phyloP scores from a whole-genome alignment of 2,329 filamentous ascomycete species.

The Stachybotrys echinatus region DNA sequence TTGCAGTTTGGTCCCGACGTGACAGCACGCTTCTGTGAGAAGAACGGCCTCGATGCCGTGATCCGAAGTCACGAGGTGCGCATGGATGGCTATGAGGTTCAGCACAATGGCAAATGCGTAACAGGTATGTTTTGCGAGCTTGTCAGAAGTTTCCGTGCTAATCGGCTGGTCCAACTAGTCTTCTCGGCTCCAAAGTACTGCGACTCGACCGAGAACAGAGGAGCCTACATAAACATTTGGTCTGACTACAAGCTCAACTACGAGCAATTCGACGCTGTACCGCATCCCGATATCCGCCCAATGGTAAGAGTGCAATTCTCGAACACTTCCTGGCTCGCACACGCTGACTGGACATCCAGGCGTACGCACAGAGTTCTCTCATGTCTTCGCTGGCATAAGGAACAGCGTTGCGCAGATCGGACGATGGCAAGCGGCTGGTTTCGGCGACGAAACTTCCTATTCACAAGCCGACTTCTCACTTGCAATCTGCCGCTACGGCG shows the following conservation, averaged over 20 bases:
- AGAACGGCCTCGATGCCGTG: slow-evolving; percentile 88
- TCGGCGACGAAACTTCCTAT: background rate
- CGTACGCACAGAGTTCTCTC: slow-evolving; percentile 79
- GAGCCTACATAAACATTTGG: slow-evolving; percentile 95
- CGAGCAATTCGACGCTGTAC: slow-evolving; percentile 92
- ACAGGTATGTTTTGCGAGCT: slow-evolving; percentile 58
- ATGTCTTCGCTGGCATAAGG: slow-evolving; percentile 68
- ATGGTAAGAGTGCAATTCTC: slow-evolving; percentile 54
- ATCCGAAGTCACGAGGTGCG: slow-evolving; percentile 97
- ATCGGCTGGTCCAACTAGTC: slow-evolving; percentile 46
- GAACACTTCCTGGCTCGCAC: background rate
- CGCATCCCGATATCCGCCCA: slow-evolving; percentile 90
- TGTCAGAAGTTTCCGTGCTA: slow-evolving; percentile 7
- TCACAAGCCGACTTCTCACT: background rate
- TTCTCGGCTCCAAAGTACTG: slow-evolving; percentile 98
- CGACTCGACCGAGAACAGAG: slow-evolving; percentile 96
- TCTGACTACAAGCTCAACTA: slow-evolving; percentile 87
- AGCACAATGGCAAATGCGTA: slow-evolving; percentile 93
- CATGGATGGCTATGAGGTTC: slow-evolving; percentile 98
- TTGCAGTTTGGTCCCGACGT: slow-evolving; percentile 96
- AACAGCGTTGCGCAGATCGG: background rate
- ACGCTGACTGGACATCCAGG: slow-evolving; percentile 41
- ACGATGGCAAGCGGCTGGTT: background rate
- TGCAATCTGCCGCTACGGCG: background rate
- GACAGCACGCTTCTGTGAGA: slow-evolving; percentile 94